Evolutionary conservation across 2,329 filamentous ascomycete species (phyloP), one percentile per base, ranked within the genome.

Genomic region (Aspergillus pseudonomiae): DNA sequence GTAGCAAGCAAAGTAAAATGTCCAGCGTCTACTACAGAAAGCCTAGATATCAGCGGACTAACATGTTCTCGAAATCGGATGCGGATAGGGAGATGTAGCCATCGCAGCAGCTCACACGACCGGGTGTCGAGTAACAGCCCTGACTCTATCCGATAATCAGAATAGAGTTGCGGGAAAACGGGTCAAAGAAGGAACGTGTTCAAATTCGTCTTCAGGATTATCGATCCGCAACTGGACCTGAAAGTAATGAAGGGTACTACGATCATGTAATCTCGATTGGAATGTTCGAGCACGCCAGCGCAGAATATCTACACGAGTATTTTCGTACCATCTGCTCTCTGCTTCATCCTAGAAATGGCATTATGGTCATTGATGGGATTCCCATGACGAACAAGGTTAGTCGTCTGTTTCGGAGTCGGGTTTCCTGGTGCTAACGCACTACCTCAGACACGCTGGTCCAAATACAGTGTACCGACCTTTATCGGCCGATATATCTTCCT

Each of bases 401-500:
- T 46, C 19, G 26, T 1, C 36, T 9, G 10, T 39, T 30, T 6
- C 11, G n/a, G 2, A 7, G 9, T 45, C 26, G 12, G n/a, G 21
- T 11, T 26, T 7, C 5, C 3, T 21, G 4, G 6, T 7, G 4
- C 28, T 46, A 34, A 46, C 12, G 14, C 26, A 7, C 4, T 4
- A 9, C 6, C 24, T 3, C 36, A 69, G 67, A 60, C 89, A 58
- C 89, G 91, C 72, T 86, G 87, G 66, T 85, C 84, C 9, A 92
- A 92, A 71, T 83, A 86, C 21, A 87, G 84, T 69, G 84, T 85
- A 3, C 87, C 90, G 74, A 90, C 92, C 53, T 93, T 93, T 76
- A 92, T 93, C 72, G 86, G 89, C 62, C 87, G 88, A 65, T 91
- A 93, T 77, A 92, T 93, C 60, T 93, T 93, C 76, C 91, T 90